Conservation (phyloP, 1,284 basidiomycete genomes). For the Ceratobasidium sp. region DNA sequence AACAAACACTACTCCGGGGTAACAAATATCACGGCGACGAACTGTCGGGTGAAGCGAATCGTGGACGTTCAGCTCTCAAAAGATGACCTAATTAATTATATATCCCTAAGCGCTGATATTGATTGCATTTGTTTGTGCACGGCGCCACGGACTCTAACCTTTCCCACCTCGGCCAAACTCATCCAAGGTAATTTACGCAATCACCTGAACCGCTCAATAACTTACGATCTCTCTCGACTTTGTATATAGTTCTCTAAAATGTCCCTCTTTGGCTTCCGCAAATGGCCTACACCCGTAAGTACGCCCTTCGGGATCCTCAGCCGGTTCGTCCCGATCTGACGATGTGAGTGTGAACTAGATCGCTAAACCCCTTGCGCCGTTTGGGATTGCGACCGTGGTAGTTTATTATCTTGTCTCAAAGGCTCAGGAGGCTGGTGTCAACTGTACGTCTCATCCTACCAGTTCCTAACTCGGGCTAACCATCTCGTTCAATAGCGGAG, state of each 20-base stretch:
- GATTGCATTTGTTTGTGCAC: not conserved
- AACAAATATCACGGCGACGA: too few relatives aligned
- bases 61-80: too few relatives aligned
- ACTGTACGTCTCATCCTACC: constrained; percentile 60
- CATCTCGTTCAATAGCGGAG: constrained; percentile 56
- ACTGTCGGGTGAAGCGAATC: too few relatives aligned
- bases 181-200: not conserved
- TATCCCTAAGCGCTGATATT: not conserved
- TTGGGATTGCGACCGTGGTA: constrained; percentile 65
- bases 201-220: not conserved
- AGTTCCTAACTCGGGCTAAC: not conserved
- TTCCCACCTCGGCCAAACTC: not conserved
- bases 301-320: constrained; percentile 15
- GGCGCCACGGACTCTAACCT: not conserved
- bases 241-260: constrained; percentile 7
- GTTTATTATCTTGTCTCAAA: constrained; percentile 69
- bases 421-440: constrained; percentile 67
- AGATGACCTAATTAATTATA: too few relatives aligned
- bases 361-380: constrained; percentile 73
- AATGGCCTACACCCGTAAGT: constrained; percentile 76
- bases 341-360: constrained; percentile 54
- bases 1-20: too few relatives aligned
- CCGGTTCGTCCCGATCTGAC: constrained; percentile 30
- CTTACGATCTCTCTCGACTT: not conserved
- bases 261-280: constrained; percentile 68